These are phyloP conservation scores for Patellifolia procumbens DNA, from an alignment of 179 eudicot species.

Conservation along the genomic window DNA sequence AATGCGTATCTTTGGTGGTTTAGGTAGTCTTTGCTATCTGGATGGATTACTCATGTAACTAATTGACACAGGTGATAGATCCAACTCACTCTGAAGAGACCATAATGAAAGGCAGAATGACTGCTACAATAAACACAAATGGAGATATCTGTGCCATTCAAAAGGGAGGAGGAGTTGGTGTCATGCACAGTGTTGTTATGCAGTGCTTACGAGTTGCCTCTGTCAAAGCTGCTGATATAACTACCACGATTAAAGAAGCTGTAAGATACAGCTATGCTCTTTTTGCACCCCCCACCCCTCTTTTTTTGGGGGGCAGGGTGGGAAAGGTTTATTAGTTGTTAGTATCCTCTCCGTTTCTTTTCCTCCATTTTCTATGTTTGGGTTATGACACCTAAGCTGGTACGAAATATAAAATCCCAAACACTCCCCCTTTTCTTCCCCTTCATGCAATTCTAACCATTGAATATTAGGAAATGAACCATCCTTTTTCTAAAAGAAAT, in stretches of 20 bases:
- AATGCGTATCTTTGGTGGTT: not conserved
- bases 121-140: constrained; percentile 68
- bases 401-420: no score
- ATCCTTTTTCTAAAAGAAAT: no score
- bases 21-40: not conserved
- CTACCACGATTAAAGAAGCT: constrained; percentile 65
- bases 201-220: constrained; percentile 84
- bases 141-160: constrained; percentile 92
- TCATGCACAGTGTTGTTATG: constrained; percentile 69
- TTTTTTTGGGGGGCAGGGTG: not conserved
- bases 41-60: constrained; percentile 19
- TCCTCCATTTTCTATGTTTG: no score
- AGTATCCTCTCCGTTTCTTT: no score
- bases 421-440: no score
- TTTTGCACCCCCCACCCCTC: not conserved
- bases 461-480: no score
- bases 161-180: constrained; percentile 86
- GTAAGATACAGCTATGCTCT: constrained; percentile 43
- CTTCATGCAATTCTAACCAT: no score
- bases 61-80: constrained; percentile 57
- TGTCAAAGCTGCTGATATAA: constrained; percentile 77
- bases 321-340: not conserved
- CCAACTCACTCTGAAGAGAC: constrained; percentile 80
- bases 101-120: constrained; percentile 81
- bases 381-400: no score